These are phyloP conservation scores for Coemansia sp. DNA, from an alignment of 192 early-diverging fungal genomes.

Conservation along the genomic window DNA sequence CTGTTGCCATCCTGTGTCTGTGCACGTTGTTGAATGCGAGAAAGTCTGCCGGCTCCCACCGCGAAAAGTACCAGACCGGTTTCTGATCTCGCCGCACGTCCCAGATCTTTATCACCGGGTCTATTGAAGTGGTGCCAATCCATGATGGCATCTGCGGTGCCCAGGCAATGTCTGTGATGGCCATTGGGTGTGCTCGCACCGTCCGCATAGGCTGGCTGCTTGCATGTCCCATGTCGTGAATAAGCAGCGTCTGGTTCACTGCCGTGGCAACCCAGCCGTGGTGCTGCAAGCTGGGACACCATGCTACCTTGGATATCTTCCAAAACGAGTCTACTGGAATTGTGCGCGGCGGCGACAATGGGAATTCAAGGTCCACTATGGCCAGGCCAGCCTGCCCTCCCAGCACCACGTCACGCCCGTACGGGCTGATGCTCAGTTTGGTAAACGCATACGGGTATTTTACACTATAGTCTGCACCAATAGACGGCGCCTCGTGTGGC, in stretches of 20 bases:
- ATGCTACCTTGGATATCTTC: conserved; percentile 37
- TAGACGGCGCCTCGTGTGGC: conserved; percentile 26
- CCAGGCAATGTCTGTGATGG: conserved; percentile 50
- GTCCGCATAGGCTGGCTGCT: conserved; percentile 31
- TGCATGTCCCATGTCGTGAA: conserved; percentile 38
- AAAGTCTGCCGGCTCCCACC: conserved; percentile 44
- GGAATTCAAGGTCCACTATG: conserved; percentile 41
- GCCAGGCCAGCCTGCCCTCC: conserved; percentile 41
- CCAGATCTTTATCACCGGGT: conserved; percentile 50
- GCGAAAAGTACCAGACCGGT: conserved; percentile 47
- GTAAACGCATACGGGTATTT: conserved; percentile 39
- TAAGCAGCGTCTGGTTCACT: conserved; percentile 35
- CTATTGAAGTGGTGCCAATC: conserved; percentile 47
- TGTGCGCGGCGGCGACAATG: conserved; percentile 33
- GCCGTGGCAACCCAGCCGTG: conserved; percentile 46
- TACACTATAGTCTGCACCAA: conserved; percentile 33
- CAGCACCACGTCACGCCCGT: conserved; percentile 45
- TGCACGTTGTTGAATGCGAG: conserved; percentile 39
- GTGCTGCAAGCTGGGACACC: conserved; percentile 37
- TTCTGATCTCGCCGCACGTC: conserved; percentile 42
- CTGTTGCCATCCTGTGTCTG: conserved; percentile 39
- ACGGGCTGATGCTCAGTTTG: conserved; percentile 42
- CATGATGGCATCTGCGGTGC: conserved; percentile 33
- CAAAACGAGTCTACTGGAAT: conserved; percentile 27
- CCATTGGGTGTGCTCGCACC: conserved; percentile 37